Base-by-base conservation (phyloP, 495 filamentous ascomycete genomes). In the Immersiella caudata region DNA sequence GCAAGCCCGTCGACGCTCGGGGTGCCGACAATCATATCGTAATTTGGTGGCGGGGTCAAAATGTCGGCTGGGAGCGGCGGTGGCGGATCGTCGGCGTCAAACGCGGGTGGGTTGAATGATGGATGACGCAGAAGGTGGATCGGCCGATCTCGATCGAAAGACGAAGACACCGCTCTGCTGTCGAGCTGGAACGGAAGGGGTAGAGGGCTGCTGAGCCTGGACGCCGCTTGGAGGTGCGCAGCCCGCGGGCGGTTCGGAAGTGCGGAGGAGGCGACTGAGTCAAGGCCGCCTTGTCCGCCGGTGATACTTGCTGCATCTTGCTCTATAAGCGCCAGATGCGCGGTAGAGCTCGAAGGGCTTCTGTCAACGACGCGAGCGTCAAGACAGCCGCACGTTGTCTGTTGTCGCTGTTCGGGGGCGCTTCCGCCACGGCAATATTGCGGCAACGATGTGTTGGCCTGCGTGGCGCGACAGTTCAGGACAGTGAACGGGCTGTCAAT, bases 401-500 rank as follows among this genome's bases (percentile, higher is more conserved):
- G 85, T 70, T 78, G 73, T 26, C 71, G 76, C 18, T 75, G 71
- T 6, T 67, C 60, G 0, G 80, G 71, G 1, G 81, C 77, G 3
- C 82, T 80, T 26, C 89, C 82, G 8, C 87, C 85, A 20, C 86
- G 85, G 25, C 87, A 88, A 72, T 99, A 99, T 21, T 91, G 91
- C 0, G 95, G 95, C 16, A 99, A 86, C 27, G 88, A 86, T 21
- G 91, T 95, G 78, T 98, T 97, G 24, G 92, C 92, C 74, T 93
- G 90, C 0, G 93, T 95, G 9, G 96, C 95, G 58, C 88, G 93
- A 79, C 95, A 99, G 67, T 93, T 94, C 24, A 99, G 91, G 46
- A 97, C 91, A 68, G 97, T 94, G 75, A 98, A 96, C 9, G 95
- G 95, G 16, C 93, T 97, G 79, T 99, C 95, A 70, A 99, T 99